phyloP scores from a whole-genome alignment of 169 alveolate species.

The Babesia ovis region DNA sequence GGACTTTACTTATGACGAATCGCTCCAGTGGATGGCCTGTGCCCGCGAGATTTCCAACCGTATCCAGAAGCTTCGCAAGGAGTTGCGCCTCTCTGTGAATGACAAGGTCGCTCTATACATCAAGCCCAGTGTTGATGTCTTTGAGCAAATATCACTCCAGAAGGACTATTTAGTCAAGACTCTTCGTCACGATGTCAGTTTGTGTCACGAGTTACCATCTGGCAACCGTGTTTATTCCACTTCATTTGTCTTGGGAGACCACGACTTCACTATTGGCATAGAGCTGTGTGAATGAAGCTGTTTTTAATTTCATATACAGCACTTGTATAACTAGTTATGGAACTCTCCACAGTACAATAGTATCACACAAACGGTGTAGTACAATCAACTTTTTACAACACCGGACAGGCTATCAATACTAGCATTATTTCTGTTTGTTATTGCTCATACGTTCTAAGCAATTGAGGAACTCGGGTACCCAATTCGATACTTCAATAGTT shows the following conservation, averaged over 20 bases:
- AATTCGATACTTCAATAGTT: conserved; percentile 57
- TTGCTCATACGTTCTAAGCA: conserved; percentile 45
- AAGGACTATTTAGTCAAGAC: conserved; percentile 36
- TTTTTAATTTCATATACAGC: no score
- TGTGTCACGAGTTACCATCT: conserved; percentile 5
- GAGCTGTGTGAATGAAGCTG: conserved; percentile 22
- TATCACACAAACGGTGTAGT: no score
- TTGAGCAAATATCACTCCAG: conserved; percentile 24
- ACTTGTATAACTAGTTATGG: background rate
- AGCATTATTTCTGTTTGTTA: background rate
- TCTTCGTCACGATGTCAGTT: conserved; percentile 22
- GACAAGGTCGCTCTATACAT: conserved; percentile 57
- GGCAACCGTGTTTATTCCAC: conserved; percentile 25
- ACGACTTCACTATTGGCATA: conserved; percentile 27
- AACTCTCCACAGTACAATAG: background rate
- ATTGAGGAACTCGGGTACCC: conserved; percentile 59
- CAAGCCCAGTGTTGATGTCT: conserved; percentile 6
- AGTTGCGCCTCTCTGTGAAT: conserved; percentile 49
- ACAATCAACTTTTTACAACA: no score
- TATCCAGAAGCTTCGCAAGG: conserved; percentile 65
- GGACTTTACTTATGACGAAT: conserved; percentile 62
- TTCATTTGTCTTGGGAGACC: conserved; percentile 20
- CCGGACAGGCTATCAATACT: no score
- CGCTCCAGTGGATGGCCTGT: conserved; percentile 46
- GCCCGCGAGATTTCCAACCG: conserved; percentile 59